Evolutionary conservation across 1,284 basidiomycete species (phyloP).

Genomic region (Papiliotrema flavescens): DNA sequence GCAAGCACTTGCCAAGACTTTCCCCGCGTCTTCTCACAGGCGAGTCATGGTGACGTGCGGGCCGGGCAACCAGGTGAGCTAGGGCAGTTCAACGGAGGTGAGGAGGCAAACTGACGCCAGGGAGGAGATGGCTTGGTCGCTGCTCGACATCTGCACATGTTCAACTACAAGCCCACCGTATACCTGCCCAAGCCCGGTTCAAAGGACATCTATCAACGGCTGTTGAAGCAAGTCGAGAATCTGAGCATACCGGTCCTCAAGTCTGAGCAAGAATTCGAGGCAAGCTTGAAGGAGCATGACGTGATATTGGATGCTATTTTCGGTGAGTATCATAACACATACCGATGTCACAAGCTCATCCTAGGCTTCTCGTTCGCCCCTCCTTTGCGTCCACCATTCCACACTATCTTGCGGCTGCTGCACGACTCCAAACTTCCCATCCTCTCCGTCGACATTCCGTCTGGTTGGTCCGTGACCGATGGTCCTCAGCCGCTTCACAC

Average conservation of each 20-base stretch:
- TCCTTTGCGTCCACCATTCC: slow-evolving; percentile 84
- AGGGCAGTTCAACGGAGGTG: not conserved
- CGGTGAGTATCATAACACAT: no score
- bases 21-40: slow-evolving; percentile 61
- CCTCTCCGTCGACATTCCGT: slow-evolving; percentile 91
- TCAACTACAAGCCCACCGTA: slow-evolving; percentile 77
- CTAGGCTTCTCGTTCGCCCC: slow-evolving; percentile 86
- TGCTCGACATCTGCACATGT: slow-evolving; percentile 87
- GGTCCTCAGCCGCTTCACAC: slow-evolving; percentile 39
- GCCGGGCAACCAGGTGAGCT: slow-evolving; percentile 76
- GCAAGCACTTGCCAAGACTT: slow-evolving; percentile 75
- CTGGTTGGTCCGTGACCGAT: slow-evolving; percentile 78
- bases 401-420: slow-evolving; percentile 66
- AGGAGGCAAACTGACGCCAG: slow-evolving; percentile 28
- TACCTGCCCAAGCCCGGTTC: slow-evolving; percentile 81
- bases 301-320: slow-evolving; percentile 94
- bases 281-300: slow-evolving; percentile 63
- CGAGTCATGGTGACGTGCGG: slow-evolving; percentile 90
- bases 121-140: slow-evolving; percentile 97
- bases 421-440: slow-evolving; percentile 66
- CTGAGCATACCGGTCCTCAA: slow-evolving; percentile 71
- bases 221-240: slow-evolving; percentile 82
- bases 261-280: slow-evolving; percentile 54
- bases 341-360: no score
- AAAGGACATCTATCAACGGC: slow-evolving; percentile 84